Percentiles rank a stretch among this genome's conserved stretches.
Conservation (phyloP, 2,329 filamentous ascomycete genomes). For the Fusarium protoensiforme region DNA sequence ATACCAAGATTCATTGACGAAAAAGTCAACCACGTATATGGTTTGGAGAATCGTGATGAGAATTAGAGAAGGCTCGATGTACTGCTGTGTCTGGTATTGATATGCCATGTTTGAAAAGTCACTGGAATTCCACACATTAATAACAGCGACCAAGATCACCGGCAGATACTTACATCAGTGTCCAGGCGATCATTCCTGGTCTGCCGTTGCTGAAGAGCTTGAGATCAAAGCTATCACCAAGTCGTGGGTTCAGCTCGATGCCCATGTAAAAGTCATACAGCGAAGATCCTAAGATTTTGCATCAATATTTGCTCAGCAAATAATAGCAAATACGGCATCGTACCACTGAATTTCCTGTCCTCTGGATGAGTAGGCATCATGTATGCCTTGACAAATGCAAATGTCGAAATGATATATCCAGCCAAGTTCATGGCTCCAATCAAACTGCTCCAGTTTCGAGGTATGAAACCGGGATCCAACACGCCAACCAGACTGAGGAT, state of each 20-base stretch:
- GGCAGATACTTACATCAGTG: slow-evolving; percentile 50
- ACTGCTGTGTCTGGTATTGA: slow-evolving; percentile 54
- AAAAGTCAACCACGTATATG: slow-evolving; percentile 60
- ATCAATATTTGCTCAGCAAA: neutral
- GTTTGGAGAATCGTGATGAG: slow-evolving; percentile 56
- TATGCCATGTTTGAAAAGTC: slow-evolving; percentile 47
- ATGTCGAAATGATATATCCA: slow-evolving; percentile 39
- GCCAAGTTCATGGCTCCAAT: slow-evolving; percentile 52
- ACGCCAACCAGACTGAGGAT: slow-evolving; percentile 41
- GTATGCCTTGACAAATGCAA: slow-evolving; percentile 53
- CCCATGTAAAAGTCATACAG: slow-evolving; percentile 60
- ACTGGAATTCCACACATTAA: slow-evolving; percentile 21
- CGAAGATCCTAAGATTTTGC: slow-evolving; percentile 42
- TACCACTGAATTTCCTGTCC: slow-evolving; percentile 56
- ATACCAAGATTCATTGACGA: slow-evolving; percentile 62
- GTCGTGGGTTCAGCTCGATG: slow-evolving; percentile 57
- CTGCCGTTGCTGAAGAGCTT: slow-evolving; percentile 61
- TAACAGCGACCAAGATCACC: slow-evolving; percentile 13
- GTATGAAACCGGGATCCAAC: slow-evolving; percentile 53
- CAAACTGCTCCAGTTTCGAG: slow-evolving; percentile 55
- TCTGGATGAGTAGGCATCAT: slow-evolving; percentile 51
- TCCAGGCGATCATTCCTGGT: slow-evolving; percentile 60
- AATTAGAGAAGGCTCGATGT: slow-evolving; percentile 51
- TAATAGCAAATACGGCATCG: neutral
- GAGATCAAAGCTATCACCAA: slow-evolving; percentile 56